Base-by-base conservation (phyloP, 257 asterid genomes). In the Scutellaria minor region DNA sequence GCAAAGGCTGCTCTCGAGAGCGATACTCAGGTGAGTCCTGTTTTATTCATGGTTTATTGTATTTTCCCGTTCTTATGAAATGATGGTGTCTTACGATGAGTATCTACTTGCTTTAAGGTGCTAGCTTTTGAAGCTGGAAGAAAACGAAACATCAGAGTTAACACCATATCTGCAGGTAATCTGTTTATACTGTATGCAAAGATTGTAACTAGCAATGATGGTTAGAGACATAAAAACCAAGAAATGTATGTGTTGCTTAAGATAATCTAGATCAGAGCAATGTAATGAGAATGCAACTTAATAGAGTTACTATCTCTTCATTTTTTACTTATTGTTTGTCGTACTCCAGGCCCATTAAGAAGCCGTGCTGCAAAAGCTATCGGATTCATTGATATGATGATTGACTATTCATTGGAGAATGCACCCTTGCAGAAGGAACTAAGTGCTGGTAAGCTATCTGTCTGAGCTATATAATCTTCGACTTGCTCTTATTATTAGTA, bases 361-460 rank as follows among this genome's bases (percentile, higher is more conserved):
- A 94, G 99, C 77, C 98, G 99, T 48, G 98, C 99, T 61, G 98
- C 99, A n/a, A 95, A 95, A 85, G 99, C 98, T 72, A 95, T 95
- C 42, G 99, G 98, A 35, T 95, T 95, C 76, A 92, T 95, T 52
- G 99, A 95, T 80, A 92, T 90, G 98, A 92, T 95, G 98, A 95
- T 95, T 35, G 89, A 95, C 82, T 95, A 95, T 73, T 91, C 99
- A 1, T 51, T 77, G 73, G 96, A 91, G 85, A 95, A 95, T 66
- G 90, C 99, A 3, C 99, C 99, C 52, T 66, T 88, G 90, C 98
- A 92, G 75, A 95, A 95, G 85, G 99, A 95, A 70, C 84, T 95
- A 15, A 84, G 86, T 75, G 93, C 99, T 18, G 99, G 99, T 94
- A 75, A 88, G 85, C 78, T 51, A 13, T 42, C 40, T 37, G 6